Percentiles rank a stretch among this genome's conserved stretches.
Evolutionary conservation across 1,284 basidiomycete genomes (phyloP).

Genomic region (Trichosporon sp.): DNA sequence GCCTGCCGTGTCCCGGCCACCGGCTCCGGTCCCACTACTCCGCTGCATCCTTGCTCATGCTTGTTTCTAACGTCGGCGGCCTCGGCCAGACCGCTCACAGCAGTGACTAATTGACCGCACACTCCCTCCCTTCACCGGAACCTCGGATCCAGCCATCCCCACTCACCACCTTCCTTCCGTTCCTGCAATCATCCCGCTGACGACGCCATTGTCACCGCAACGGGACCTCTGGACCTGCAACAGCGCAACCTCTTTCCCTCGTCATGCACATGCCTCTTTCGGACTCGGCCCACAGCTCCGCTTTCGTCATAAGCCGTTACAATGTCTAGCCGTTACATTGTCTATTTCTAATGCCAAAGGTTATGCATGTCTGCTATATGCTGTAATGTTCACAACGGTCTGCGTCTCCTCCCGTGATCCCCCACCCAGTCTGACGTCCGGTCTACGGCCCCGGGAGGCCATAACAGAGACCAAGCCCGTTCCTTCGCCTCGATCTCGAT

Average conservation of each 20-base stretch:
- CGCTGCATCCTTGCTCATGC: neutral
- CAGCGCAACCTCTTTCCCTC: neutral
- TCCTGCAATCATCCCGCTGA: neutral
- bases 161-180: neutral
- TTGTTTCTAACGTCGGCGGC: neutral
- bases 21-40: neutral
- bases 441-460: neutral
- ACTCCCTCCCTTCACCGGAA: neutral
- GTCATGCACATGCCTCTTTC: neutral
- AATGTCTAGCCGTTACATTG: neutral
- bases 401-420: neutral
- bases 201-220: neutral
- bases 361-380: conserved; percentile 17
- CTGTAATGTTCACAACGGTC: conserved; percentile 12
- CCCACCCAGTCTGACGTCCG: neutral
- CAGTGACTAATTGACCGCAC: neutral
- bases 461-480: neutral
- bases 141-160: conserved; percentile 1
- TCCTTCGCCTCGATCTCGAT: neutral
- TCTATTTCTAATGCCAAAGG: neutral
- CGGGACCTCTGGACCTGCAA: neutral
- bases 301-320: neutral
- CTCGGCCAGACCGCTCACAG: neutral
- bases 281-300: neutral
- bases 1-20: neutral